These are phyloP conservation scores for Hypoxylon rickii DNA, from an alignment of 495 filamentous ascomycete species.

Conservation along the genomic window DNA sequence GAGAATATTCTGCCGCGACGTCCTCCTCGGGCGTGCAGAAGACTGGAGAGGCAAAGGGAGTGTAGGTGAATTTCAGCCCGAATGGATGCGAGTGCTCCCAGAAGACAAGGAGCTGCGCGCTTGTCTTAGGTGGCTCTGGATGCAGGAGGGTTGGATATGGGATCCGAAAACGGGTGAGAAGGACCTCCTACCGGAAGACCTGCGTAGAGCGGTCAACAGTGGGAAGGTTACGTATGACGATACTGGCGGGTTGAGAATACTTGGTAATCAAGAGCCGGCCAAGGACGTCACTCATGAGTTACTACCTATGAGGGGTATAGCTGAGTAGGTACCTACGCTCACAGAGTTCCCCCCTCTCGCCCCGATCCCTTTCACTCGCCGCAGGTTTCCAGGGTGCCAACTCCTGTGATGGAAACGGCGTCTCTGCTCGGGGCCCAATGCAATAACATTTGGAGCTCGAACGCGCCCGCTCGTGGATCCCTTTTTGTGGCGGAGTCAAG, in stretches of 20 bases:
- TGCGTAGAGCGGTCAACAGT: slow-evolving; percentile 61
- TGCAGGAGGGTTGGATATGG: slow-evolving; percentile 83
- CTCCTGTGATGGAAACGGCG: too few relatives aligned
- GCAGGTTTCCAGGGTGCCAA: too few relatives aligned
- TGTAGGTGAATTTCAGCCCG: slow-evolving; percentile 57
- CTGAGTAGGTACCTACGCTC: too few relatives aligned
- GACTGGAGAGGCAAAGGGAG: slow-evolving; percentile 62
- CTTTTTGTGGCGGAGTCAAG: too few relatives aligned
- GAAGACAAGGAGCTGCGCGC: slow-evolving; percentile 87
- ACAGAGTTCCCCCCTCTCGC: too few relatives aligned
- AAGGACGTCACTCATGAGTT: too few relatives aligned
- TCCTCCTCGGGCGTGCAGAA: slow-evolving; percentile 63
- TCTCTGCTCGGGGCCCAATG: too few relatives aligned
- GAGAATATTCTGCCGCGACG: slow-evolving; percentile 91
- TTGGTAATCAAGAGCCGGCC: slow-evolving; percentile 11
- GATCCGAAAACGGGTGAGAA: slow-evolving; percentile 71
- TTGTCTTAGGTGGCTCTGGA: slow-evolving; percentile 89
- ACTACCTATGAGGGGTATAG: too few relatives aligned
- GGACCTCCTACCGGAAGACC: slow-evolving; percentile 57
- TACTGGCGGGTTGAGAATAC: slow-evolving; percentile 50
- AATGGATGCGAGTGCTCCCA: slow-evolving; percentile 88
- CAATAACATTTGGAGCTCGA: too few relatives aligned
- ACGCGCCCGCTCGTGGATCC: too few relatives aligned
- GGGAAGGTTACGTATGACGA: slow-evolving; percentile 69
- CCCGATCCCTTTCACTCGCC: too few relatives aligned